Evolutionary conservation across 768 basidiomycete species (phyloP).

Genomic region (Auriscalpium vulgare): DNA sequence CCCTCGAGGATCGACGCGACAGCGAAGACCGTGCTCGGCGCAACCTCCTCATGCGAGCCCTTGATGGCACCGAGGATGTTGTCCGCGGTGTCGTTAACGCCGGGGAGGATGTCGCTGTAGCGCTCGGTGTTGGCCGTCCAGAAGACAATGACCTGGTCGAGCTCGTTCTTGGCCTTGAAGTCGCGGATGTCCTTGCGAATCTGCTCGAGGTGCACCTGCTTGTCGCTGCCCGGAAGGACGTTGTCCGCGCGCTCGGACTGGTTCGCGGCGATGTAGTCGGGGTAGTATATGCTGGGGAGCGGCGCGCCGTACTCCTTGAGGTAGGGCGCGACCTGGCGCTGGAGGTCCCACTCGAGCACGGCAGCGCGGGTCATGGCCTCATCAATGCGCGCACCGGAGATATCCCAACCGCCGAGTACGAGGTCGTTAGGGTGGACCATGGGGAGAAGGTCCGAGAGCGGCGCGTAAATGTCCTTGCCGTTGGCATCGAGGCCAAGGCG

Average conservation of each 20-base stretch:
- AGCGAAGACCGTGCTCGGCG: conserved; percentile 92
- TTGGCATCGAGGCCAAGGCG: conserved; percentile 76
- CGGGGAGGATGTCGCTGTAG: conserved; percentile 89
- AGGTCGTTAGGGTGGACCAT: conserved; percentile 99
- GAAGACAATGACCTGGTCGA: conserved; percentile 89
- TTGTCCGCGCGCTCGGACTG: conserved; percentile 96
- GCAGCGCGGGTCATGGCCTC: conserved; percentile 89
- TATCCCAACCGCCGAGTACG: conserved; percentile 98
- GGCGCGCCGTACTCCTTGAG: conserved; percentile 78
- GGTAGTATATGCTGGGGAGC: conserved; percentile 93
- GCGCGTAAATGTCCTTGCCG: conserved; percentile 88
- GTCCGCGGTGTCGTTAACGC: conserved; percentile 91
- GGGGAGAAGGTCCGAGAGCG: conserved; percentile 86
- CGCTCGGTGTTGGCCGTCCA: conserved; percentile 99
- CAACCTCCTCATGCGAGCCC: conserved; percentile 84
- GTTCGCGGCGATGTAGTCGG: conserved; percentile 96
- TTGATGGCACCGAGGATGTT: conserved; percentile 79
- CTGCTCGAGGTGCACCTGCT: conserved; percentile 85
- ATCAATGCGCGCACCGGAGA: conserved; percentile 78
- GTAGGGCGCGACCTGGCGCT: conserved; percentile 86
- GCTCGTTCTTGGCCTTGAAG: conserved; percentile 76
- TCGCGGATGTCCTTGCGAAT: conserved; percentile 89
- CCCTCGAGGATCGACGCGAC: conserved; percentile 94
- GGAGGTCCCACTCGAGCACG: conserved; percentile 94
- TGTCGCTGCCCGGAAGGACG: conserved; percentile 75